A percentile compares a stretch with the other conserved stretches of the same genome.
Conservation (phyloP, 2,329 filamentous ascomycete genomes). For the Neofusicoccum parvum region DNA sequence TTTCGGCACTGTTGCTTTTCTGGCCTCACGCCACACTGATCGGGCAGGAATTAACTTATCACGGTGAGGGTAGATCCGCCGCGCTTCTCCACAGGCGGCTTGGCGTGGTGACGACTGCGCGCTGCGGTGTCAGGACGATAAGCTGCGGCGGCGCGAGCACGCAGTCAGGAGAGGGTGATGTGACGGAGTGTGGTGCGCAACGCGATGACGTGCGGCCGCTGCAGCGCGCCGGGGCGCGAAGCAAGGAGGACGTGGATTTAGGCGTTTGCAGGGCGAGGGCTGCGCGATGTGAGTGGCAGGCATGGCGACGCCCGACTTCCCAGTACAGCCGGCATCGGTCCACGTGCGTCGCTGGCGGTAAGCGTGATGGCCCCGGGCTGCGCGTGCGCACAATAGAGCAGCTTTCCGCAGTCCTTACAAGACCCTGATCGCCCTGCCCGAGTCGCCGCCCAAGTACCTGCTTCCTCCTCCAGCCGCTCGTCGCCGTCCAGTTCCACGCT, state of each 20-base stretch:
- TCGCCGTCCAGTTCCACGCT: neutral
- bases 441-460: neutral
- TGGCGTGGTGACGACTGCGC: neutral
- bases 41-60: slow-evolving; percentile 6
- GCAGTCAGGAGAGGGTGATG: slow-evolving; percentile 20
- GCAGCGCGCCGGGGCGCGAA: neutral
- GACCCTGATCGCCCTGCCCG: slow-evolving; percentile 18
- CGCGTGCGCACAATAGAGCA: slow-evolving; percentile 1
- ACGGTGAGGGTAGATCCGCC: slow-evolving; percentile 16
- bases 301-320: neutral
- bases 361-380: slow-evolving; percentile 5
- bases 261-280: neutral
- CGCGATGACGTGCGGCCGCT: slow-evolving; percentile 7
- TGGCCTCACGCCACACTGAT: slow-evolving; percentile 12
- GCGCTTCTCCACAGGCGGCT: slow-evolving; percentile 4
- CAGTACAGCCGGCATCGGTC: slow-evolving; percentile 5
- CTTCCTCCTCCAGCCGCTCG: neutral
- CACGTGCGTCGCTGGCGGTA: slow-evolving; percentile 13
- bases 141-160: neutral
- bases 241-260: neutral
- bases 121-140: neutral
- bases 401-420: neutral
- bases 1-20: slow-evolving; percentile 11
- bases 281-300: neutral
- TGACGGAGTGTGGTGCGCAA: neutral